Percentiles rank a stretch among this genome's conserved stretches.
These are phyloP conservation scores for Xylariaceae sp. DNA, from an alignment of 2,329 filamentous ascomycete species.

Conservation along the genomic window DNA sequence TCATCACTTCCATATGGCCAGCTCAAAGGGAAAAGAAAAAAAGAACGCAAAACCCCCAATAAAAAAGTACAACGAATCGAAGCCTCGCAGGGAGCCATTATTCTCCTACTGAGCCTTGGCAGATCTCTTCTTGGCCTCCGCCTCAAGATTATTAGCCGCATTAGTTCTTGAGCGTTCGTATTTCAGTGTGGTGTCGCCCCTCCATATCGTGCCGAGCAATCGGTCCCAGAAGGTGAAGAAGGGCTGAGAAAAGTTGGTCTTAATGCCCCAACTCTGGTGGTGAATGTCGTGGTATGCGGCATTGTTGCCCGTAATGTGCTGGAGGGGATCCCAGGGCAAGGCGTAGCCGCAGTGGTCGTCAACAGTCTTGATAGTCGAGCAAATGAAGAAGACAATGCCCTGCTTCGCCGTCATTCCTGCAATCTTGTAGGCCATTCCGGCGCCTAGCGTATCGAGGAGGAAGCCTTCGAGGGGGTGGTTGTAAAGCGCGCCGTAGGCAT, in stretches of 20 bases:
- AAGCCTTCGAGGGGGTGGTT: constrained; percentile 96
- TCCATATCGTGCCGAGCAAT: constrained; percentile 76
- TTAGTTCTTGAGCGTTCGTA: constrained; percentile 40
- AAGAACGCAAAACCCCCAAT: constrained; percentile 20
- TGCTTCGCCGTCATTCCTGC: constrained; percentile 80
- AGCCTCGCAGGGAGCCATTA: background rate
- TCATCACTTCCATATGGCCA: constrained; percentile 13
- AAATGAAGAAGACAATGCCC: constrained; percentile 82
- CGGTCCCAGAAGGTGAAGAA: constrained; percentile 97
- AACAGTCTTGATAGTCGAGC: constrained; percentile 90
- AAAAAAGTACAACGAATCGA: constrained; percentile 26
- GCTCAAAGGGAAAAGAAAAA: constrained; percentile 4
- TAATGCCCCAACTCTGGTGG: constrained; percentile 98
- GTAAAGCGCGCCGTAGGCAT: constrained; percentile 94
- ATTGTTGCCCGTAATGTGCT: constrained; percentile 90
- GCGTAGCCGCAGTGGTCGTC: constrained; percentile 96
- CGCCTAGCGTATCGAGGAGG: constrained; percentile 83
- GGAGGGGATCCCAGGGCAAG: constrained; percentile 92
- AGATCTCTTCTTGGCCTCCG: constrained; percentile 43
- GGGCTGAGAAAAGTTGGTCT: constrained; percentile 85
- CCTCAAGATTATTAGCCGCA: constrained; percentile 35
- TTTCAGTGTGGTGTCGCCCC: constrained; percentile 50
- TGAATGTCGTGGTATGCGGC: constrained; percentile 97
- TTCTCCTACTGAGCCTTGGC: constrained; percentile 27
- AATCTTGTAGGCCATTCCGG: constrained; percentile 75